Base-by-base conservation (phyloP, 2,329 filamentous ascomycete species). In the Calonectria pteridis region DNA sequence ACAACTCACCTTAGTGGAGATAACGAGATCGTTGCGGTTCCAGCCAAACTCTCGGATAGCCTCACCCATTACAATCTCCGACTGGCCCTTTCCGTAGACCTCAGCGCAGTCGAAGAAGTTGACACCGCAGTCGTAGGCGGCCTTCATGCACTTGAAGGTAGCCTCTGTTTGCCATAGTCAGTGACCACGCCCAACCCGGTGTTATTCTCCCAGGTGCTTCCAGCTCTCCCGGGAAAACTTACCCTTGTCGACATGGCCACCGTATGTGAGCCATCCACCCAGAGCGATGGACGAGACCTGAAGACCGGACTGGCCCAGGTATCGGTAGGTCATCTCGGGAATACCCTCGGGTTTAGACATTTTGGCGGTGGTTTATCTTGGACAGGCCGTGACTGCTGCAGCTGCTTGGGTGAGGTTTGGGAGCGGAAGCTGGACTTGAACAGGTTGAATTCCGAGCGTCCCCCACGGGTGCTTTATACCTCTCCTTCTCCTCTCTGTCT, bases 211-310 rank as follows among this genome's bases (percentile, higher is more conserved):
- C 20, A 62, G 20, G 10, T 23, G n/a, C n/a, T 46, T 46, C 43
- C 13, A n/a, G 37, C 33, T n/a, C 11, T 28, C 14, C 28, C 37
- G 13, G 16, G 29, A 14, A 35, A 35, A 35, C 86, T 77, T 85
- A 92, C 92, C 91, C 81, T 91, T 89, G 69, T 92, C 91, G 35
- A 94, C 91, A 77, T 94, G 92, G 23, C 93, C 93, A 68, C 94
- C 94, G 77, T 94, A 95, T 0, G 94, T 95, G 67, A 95, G 87
- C 92, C 92, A 93, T 77, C 92, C 91, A 72, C 92, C 94, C 3
- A 95, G 87, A 2, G 92, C 93, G 75, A 95, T 93, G 58, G 91
- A 89, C 33, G 93, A 95, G 40, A 95, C 93, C 82, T 95, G 91
- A 23, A 95, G 88, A 68, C 94, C 93, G 20, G 92, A 93, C 49